Conservation (phyloP, 2,329 filamentous ascomycete genomes). For the Tothia fuscella region DNA sequence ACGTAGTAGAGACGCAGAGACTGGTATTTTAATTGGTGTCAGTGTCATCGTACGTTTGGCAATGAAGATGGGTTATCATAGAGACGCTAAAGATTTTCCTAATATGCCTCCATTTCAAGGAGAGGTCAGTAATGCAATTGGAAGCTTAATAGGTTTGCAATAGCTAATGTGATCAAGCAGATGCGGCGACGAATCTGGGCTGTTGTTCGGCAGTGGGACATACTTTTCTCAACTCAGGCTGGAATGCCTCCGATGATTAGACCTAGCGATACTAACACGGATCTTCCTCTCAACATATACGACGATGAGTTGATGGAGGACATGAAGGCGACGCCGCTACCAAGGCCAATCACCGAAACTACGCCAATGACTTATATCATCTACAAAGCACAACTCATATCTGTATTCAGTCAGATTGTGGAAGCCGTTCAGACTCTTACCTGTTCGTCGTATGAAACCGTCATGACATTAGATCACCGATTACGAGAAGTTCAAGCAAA, state of each 20-base stretch:
- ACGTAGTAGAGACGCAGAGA: constrained; percentile 60
- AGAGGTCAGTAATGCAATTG: constrained; percentile 55
- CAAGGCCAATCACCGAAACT: constrained; percentile 55
- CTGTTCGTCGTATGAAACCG: constrained; percentile 50
- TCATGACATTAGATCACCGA: constrained; percentile 47
- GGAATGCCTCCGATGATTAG: constrained; percentile 54
- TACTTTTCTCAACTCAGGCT: constrained; percentile 65
- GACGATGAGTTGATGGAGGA: constrained; percentile 67
- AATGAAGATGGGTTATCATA: constrained; percentile 31
- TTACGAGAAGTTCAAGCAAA: constrained; percentile 47
- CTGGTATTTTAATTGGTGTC: constrained; percentile 50
- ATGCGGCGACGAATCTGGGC: constrained; percentile 54
- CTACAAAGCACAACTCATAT: constrained; percentile 54
- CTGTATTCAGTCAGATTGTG: constrained; percentile 59
- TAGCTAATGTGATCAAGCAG: constrained; percentile 63
- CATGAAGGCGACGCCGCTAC: constrained; percentile 54
- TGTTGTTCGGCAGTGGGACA: constrained; percentile 59
- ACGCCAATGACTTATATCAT: constrained; percentile 74
- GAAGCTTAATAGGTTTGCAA: constrained; percentile 62
- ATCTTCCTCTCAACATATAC: constrained; percentile 64
- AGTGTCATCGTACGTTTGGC: constrained; percentile 43
- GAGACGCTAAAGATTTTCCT: constrained; percentile 24
- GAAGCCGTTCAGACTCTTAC: constrained; percentile 51
- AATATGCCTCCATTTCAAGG: constrained; percentile 23
- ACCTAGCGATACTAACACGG: constrained; percentile 61